These are phyloP conservation scores for Trypethelium eluteriae DNA, from an alignment of 495 filamentous ascomycete species.

Conservation along the genomic window DNA sequence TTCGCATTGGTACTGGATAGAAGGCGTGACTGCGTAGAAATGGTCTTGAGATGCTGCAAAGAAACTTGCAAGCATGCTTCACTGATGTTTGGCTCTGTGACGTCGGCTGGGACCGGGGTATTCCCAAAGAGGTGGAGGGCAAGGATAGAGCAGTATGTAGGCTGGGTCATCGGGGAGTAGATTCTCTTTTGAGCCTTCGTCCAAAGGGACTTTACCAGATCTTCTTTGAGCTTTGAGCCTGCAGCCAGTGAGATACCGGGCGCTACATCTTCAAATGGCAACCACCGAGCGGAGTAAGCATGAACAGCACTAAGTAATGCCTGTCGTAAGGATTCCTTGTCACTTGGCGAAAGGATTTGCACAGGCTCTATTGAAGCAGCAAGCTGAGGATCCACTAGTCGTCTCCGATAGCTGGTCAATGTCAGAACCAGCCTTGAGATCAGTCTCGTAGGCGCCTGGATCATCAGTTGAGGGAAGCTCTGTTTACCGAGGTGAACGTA, in stretches of 20 bases:
- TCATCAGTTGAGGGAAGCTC: not conserved
- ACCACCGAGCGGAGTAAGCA: not conserved
- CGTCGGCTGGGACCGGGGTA: not conserved
- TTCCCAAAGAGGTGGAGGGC: conserved; percentile 4
- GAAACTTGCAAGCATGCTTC: conserved; percentile 5
- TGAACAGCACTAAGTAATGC: conserved; percentile 7
- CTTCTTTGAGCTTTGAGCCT: not conserved
- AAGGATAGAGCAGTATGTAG: conserved; percentile 8
- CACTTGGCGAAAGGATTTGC: not conserved
- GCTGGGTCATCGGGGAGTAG: conserved; percentile 4
- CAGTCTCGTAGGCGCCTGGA: conserved; percentile 4
- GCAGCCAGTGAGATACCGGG: not conserved
- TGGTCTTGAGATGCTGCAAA: conserved; percentile 1
- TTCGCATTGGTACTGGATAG: conserved; percentile 4
- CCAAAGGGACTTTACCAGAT: not conserved
- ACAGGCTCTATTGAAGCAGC: conserved; percentile 9
- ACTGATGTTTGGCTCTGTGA: not conserved
- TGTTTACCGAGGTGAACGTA: not conserved
- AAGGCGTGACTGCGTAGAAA: conserved; percentile 2
- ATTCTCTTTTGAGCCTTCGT: conserved; percentile 10
- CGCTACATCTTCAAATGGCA: conserved; percentile 2
- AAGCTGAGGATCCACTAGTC: not conserved
- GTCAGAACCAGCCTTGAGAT: conserved; percentile 7
- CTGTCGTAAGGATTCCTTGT: not conserved
- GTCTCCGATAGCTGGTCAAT: conserved; percentile 3